A percentile compares a stretch with the other conserved stretches of the same genome.
Conservation (phyloP, 257 asterid species). For the Leptodermis oblonga region DNA sequence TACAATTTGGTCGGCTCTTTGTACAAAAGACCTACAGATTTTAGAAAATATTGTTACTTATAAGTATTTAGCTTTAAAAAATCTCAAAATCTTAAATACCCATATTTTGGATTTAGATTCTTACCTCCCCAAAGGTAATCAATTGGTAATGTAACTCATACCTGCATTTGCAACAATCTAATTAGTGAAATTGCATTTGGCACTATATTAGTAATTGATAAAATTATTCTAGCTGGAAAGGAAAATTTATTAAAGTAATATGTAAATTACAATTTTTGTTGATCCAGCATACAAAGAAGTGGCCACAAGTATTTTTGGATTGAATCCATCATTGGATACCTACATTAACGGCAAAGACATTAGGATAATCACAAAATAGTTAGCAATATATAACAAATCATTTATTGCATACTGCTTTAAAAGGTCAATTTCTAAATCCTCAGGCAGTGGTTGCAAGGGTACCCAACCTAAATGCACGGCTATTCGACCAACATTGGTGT, state of each 20-base stretch:
- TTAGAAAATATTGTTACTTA: neutral
- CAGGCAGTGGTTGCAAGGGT: slow-evolving; percentile 54
- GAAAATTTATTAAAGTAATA: neutral
- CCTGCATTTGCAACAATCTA: slow-evolving; percentile 26
- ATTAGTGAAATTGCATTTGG: slow-evolving; percentile 4
- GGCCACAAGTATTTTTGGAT: slow-evolving; percentile 64
- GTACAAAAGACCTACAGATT: slow-evolving; percentile 48
- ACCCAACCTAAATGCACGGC: slow-evolving; percentile 72
- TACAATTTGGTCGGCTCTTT: slow-evolving; percentile 47
- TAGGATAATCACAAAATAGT: neutral
- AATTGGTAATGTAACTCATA: slow-evolving; percentile 51
- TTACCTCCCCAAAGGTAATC: slow-evolving; percentile 56
- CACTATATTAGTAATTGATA: no score
- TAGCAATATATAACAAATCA: neutral
- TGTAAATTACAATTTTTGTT: slow-evolving; percentile 26
- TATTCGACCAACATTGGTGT: slow-evolving; percentile 57
- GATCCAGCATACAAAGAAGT: slow-evolving; percentile 23
- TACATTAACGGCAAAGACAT: slow-evolving; percentile 16
- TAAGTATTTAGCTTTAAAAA: neutral
- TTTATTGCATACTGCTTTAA: slow-evolving; percentile 38
- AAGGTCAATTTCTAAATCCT: slow-evolving; percentile 41
- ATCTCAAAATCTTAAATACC: neutral
- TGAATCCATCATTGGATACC: slow-evolving; percentile 45
- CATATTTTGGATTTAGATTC: neutral
- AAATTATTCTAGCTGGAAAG: neutral